These are phyloP conservation scores for Castanopsis chinensis DNA, from an alignment of 306 rosid species.

Conservation along the genomic window DNA sequence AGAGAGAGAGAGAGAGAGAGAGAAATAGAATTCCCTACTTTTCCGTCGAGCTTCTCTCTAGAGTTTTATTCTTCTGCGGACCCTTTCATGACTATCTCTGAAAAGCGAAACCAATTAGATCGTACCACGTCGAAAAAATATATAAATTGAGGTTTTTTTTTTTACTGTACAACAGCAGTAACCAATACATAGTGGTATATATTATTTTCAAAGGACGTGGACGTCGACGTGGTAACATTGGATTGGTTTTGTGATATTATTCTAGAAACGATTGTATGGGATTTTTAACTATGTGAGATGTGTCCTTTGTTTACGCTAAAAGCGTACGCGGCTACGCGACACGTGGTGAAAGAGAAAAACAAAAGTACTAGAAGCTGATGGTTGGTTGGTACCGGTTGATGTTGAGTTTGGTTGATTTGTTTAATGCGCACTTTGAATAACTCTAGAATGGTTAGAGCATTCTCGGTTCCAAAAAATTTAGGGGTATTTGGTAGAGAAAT, in stretches of 20 bases:
- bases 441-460: no score
- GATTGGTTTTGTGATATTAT: neutral
- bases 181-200: no score
- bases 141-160: no score
- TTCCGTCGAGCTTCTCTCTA: neutral
- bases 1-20: no score
- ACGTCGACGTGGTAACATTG: no score
- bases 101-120: neutral
- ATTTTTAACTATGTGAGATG: neutral
- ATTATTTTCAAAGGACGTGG: no score
- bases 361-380: neutral
- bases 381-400: neutral
- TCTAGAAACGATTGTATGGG: neutral
- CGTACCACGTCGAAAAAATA: neutral
- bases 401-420: neutral
- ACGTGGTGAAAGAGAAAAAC: neutral
- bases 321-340: conserved; percentile 6
- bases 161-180: no score
- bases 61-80: neutral
- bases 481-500: no score
- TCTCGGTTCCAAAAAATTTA: no score
- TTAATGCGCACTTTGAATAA: no score
- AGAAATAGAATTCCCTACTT: neutral
- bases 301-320: neutral
- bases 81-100: neutral